Evolutionary conservation across 768 basidiomycete species (phyloP).

Genomic region (Pisolithus tinctorius): DNA sequence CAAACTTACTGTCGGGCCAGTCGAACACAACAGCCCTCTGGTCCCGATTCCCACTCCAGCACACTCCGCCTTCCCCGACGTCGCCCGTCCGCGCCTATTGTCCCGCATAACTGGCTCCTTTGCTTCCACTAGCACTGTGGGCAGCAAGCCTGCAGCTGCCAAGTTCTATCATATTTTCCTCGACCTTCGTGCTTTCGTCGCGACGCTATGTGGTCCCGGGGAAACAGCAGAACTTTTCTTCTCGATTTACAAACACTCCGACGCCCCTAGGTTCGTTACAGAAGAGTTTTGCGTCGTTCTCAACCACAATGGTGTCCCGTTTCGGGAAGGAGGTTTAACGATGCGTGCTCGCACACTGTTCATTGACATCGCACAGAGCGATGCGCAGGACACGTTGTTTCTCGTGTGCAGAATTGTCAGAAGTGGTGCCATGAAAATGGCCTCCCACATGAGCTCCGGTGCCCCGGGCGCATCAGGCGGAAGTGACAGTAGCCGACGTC

Average conservation of each 20-base stretch:
- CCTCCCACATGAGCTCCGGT: conserved; percentile 45
- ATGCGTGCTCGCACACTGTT: conserved; percentile 77
- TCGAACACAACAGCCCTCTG: conserved; percentile 37
- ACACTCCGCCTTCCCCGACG: conserved; percentile 67
- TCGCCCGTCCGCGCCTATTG: conserved; percentile 20
- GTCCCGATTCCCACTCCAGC: conserved; percentile 53
- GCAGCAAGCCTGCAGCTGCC: conserved; percentile 36
- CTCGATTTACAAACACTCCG: conserved; percentile 83
- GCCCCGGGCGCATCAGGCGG: conserved; percentile 19
- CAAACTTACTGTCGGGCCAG: conserved; percentile 31
- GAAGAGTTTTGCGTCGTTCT: conserved; percentile 89
- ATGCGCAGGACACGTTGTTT: conserved; percentile 80
- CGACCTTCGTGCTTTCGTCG: conserved; percentile 88
- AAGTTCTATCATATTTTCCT: conserved; percentile 89
- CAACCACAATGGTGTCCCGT: conserved; percentile 85
- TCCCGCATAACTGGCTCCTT: conserved; percentile 33
- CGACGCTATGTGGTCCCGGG: conserved; percentile 81
- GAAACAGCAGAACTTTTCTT: conserved; percentile 93
- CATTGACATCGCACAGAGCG: conserved; percentile 78
- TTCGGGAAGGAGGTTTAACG: conserved; percentile 62
- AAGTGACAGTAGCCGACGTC: conserved; percentile 40
- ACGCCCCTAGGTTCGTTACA: conserved; percentile 73
- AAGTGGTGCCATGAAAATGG: conserved; percentile 80
- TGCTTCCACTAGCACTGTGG: conserved; percentile 11
- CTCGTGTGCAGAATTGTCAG: conserved; percentile 88